Base-by-base conservation (phyloP, 345 rosid species). In the Boechera retrofracta region DNA sequence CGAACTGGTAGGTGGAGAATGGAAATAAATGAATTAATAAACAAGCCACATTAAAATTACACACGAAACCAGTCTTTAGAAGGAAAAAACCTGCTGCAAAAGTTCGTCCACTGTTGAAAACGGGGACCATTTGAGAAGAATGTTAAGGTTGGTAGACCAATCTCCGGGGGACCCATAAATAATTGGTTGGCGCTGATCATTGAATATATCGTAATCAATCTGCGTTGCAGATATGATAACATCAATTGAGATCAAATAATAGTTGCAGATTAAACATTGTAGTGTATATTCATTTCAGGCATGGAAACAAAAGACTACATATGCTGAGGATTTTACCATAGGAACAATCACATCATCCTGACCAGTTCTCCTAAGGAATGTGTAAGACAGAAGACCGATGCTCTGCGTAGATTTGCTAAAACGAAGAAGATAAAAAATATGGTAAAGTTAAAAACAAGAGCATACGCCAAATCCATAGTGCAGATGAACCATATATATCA, bases 301-400 rank as follows among this genome's bases (percentile, higher is more conserved):
- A 62, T 71, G 70, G 59, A 58, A 57, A 59, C 39, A 54, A 55
- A 16, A 77, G n/a, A 41, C 48, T 21, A 67, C 36, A 33, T 69
- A 68, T 24, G 67, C 53, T 66, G 44, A 65, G 74, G 54, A 78
- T 51, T 63, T 82, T 86, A 95, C 99, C 99, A 95, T 89, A 59
- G 99, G 99, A 80, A 92, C 99, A 83, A 92, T 84, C 72, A 95
- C 98, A 66, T 95, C 98, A 85, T 95, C 96, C 87, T 88, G 99
- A 54, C 92, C 94, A 63, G 98, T 95, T 84, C 26, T 88, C 73
- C 91, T 80, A 71, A 95, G 81, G 85, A 88, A 89, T 54, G 98
- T 92, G 76, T 95, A 95, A 16, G 99, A 95, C 69, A 95, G 83
- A 79, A 95, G 97, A 41, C 99, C 99, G 10, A 92, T 71, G 42